Percentiles rank a stretch among this genome's conserved stretches.
Evolutionary conservation across 345 rosid genomes (phyloP).

Genomic region (Gossypium turneri): DNA sequence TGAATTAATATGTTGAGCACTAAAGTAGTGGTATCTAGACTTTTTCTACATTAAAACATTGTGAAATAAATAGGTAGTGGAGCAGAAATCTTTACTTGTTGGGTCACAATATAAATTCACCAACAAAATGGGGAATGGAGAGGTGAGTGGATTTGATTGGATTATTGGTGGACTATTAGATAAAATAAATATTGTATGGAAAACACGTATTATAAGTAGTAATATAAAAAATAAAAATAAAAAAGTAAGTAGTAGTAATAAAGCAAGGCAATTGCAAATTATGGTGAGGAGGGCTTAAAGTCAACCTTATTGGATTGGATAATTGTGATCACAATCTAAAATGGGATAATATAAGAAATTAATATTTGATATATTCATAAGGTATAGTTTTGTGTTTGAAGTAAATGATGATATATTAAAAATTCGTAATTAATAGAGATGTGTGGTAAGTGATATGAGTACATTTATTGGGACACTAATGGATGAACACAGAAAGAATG

Average conservation of each 20-base stretch:
- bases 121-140: neutral
- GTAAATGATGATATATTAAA: too few species aligned
- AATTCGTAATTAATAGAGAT: too few species aligned
- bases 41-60: neutral
- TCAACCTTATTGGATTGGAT: neutral
- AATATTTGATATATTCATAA: neutral
- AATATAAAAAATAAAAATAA: neutral
- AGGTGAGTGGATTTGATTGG: neutral
- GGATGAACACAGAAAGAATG: too few species aligned
- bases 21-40: neutral
- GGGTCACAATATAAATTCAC: neutral
- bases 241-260: neutral
- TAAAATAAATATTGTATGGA: neutral
- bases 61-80: neutral
- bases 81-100: neutral
- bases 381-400: rapidly evolving
- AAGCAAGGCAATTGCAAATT: neutral
- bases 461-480: too few species aligned
- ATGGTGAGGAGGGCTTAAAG: neutral
- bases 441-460: too few species aligned
- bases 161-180: neutral
- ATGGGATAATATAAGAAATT: neutral
- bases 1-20: neutral
- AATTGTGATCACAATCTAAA: neutral
- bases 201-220: neutral